Evolutionary conservation across 192 early-diverging fungal species (phyloP), one percentile per base, ranked within the genome.

Genomic region (Coemansia guatemalensis): DNA sequence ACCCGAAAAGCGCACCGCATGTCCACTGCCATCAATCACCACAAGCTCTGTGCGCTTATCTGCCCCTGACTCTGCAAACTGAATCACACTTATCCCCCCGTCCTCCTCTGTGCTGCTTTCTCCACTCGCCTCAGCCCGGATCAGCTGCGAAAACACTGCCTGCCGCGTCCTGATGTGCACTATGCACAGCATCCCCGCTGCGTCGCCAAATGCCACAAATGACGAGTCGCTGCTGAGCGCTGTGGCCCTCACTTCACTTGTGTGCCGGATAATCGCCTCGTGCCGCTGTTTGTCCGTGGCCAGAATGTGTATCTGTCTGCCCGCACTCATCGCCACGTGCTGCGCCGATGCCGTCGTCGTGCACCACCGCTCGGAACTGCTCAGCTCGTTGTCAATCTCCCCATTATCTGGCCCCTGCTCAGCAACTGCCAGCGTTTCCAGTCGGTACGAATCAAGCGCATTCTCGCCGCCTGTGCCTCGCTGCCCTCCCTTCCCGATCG

Each of bases 141-240:
- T 63, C 2, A 17, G 20, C 48, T 71, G 68, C 1, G 69, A 72
- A 29, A 74, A 81, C 56, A 81, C 73, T 0, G 63, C 53, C 20
- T 67, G 64, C 1, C 73, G 65, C 1, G 68, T 75, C 17, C 55
- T 33, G 1, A 81, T 59, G 41, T 81, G 78, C 7, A 81, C 69
- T 44, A 81, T 81, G 27, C 62, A 75, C 61, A 81, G 60, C 56
- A 60, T 55, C 8, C 78, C 73, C 4, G 52, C 20, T 5, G 30
- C 53, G 29, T 81, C 78, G 35, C 78, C 78, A 56, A 75, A 81
- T 3, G 78, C 78, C 24, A 75, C 69, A 67, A 81, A 81, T 50
- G 61, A 67, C 12, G 73, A 71, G 47, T 63, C 78, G 11, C 48
- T 8, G 48, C 48, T 81, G 11, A 81, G 57, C 18, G 73, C 69